phyloP scores from a whole-genome alignment of 345 rosid species.

The Microthlaspi erraticum region DNA sequence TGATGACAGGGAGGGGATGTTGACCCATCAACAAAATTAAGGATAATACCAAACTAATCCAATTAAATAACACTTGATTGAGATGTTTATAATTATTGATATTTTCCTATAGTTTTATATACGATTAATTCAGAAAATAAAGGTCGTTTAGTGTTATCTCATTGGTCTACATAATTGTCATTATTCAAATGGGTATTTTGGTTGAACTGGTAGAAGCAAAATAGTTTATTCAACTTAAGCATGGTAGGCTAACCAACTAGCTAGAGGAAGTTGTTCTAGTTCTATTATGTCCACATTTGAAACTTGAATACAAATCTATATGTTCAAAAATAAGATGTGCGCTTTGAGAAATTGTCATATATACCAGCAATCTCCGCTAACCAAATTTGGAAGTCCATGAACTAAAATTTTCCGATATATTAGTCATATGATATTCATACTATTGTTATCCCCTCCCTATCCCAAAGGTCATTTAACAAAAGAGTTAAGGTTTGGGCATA shows the following conservation, averaged over 20 bases:
- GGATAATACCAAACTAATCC: constrained; percentile 88
- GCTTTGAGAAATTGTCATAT: not conserved
- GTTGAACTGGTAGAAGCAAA: constrained; percentile 45
- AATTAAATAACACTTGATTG: constrained; percentile 46
- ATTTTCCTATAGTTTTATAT: constrained; percentile 16
- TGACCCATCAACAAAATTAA: constrained; percentile 88
- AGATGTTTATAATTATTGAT: constrained; percentile 34
- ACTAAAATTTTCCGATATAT: not conserved
- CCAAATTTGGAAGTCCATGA: not conserved
- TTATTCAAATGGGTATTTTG: constrained; percentile 57
- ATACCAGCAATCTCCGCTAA: not conserved
- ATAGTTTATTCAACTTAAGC: constrained; percentile 48
- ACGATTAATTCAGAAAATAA: constrained; percentile 33
- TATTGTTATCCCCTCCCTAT: constrained; percentile 21
- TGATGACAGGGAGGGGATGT: constrained; percentile 91
- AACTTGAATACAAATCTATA: not conserved
- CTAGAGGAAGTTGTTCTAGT: constrained; percentile 30
- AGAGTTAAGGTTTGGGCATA: not conserved
- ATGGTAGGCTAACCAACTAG: constrained; percentile 37
- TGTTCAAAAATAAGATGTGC: not conserved
- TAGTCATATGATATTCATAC: not conserved
- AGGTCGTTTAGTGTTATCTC: constrained; percentile 35
- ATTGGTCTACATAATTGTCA: constrained; percentile 41
- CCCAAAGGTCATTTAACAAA: constrained; percentile 38
- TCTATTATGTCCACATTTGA: constrained; percentile 14